Percentiles rank a stretch among this genome's conserved stretches.
phyloP scores from a whole-genome alignment of 2,329 filamentous ascomycete genomes.

The Aspergillus ibericus region DNA sequence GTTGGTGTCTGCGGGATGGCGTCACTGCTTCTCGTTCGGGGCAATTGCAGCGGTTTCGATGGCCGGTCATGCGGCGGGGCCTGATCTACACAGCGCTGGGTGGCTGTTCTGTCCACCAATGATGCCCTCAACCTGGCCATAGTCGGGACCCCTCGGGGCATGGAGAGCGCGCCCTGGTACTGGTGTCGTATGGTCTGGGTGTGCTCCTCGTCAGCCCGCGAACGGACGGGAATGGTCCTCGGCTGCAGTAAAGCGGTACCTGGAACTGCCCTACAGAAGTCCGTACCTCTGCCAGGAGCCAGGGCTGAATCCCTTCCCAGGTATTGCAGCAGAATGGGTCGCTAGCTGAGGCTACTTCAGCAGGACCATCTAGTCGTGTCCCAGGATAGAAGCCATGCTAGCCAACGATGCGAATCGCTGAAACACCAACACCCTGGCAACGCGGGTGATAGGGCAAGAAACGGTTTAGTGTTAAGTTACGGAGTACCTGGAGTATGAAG shows the following conservation, averaged over 20 bases:
- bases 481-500: not conserved
- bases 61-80: conserved; percentile 20
- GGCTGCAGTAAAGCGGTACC: not conserved
- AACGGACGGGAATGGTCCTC: not conserved
- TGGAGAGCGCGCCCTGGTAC: conserved; percentile 5
- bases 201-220: not conserved
- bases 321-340: not conserved
- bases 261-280: not conserved
- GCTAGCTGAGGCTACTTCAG: not conserved
- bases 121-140: not conserved
- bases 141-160: conserved; percentile 18
- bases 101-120: conserved; percentile 17
- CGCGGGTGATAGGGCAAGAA: not conserved
- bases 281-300: not conserved
- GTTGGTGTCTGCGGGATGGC: conserved; percentile 21
- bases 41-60: conserved; percentile 20
- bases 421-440: conserved; percentile 1
- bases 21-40: conserved; percentile 25
- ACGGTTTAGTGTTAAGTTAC: not conserved
- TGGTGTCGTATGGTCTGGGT: not conserved
- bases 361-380: not conserved
- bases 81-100: conserved; percentile 14
- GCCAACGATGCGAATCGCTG: not conserved
- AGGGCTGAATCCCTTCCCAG: not conserved
- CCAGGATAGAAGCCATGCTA: not conserved